Conservation (phyloP, 169 alveolate genomes). For the Cryptosporidium muris region DNA sequence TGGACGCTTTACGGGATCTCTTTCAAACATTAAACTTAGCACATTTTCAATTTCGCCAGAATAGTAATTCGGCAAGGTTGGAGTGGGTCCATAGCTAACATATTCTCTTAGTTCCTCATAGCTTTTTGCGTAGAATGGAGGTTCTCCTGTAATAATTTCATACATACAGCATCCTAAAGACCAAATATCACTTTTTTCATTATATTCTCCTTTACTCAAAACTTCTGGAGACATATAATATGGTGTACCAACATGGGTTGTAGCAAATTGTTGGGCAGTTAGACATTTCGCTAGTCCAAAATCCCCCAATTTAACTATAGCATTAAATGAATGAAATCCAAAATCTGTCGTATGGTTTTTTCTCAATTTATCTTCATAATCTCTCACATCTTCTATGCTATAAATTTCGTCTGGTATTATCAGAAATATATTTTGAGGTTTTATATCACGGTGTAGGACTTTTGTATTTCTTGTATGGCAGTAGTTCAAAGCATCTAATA, state of each 20-base stretch:
- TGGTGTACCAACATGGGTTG: slow-evolving; percentile 95
- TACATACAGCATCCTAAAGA: slow-evolving; percentile 92
- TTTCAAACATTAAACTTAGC: slow-evolving; percentile 75
- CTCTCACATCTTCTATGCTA: neutral
- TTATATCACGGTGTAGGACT: slow-evolving; percentile 94
- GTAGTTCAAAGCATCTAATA: slow-evolving; percentile 90
- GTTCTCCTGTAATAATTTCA: slow-evolving; percentile 90
- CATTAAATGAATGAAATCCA: slow-evolving; percentile 6
- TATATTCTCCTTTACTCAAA: slow-evolving; percentile 89
- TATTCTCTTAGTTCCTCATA: slow-evolving; percentile 81
- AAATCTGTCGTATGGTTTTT: neutral
- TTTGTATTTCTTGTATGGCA: slow-evolving; percentile 92
- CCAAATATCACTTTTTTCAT: slow-evolving; percentile 94
- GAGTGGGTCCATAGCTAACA: slow-evolving; percentile 80
- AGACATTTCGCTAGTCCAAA: slow-evolving; percentile 94
- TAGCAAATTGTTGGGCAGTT: slow-evolving; percentile 89
- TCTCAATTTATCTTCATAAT: slow-evolving; percentile 72
- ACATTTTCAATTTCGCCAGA: slow-evolving; percentile 77
- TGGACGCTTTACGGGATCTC: slow-evolving; percentile 82
- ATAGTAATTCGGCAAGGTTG: slow-evolving; percentile 78
- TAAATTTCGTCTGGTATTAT: slow-evolving; percentile 75
- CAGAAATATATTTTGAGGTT: slow-evolving; percentile 94
- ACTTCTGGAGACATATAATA: slow-evolving; percentile 97
- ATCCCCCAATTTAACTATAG: slow-evolving; percentile 92
- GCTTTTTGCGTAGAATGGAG: slow-evolving; percentile 91